phyloP scores from a whole-genome alignment of 768 basidiomycete species.

The Suillus subaureus region DNA sequence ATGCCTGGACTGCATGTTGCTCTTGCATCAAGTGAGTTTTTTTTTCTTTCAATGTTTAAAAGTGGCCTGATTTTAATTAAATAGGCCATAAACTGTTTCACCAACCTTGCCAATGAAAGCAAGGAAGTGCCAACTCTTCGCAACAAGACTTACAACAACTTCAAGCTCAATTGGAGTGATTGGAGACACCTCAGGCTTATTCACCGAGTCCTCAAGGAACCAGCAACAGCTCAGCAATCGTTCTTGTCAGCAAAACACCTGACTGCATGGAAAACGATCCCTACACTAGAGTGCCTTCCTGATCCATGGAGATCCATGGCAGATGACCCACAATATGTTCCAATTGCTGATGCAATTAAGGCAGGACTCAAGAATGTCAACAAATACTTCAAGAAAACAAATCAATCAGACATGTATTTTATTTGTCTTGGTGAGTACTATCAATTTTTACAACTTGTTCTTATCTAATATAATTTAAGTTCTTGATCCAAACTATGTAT shows the following conservation, averaged over 20 bases:
- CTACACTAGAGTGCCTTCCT: background rate
- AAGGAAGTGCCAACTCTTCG: background rate
- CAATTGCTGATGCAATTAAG: background rate
- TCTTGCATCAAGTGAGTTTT: background rate
- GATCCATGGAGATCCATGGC: background rate
- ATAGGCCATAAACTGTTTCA: background rate
- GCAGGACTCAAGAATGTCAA: background rate
- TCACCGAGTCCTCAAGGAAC: background rate
- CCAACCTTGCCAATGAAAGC: background rate
- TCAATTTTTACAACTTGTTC: background rate
- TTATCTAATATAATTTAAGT: background rate
- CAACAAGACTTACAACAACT: background rate
- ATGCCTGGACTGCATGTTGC: background rate
- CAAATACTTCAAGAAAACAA: background rate
- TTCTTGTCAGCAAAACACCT: background rate
- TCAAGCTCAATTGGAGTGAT: background rate
- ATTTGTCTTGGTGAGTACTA: background rate
- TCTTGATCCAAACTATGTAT: background rate
- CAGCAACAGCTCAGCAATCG: background rate
- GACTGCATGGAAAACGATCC: background rate
- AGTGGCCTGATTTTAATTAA: background rate
- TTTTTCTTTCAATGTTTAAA: background rate
- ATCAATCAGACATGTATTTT: background rate
- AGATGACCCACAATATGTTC: accelerated
- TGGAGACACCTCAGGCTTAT: background rate